Evolutionary conservation across 768 basidiomycete species (phyloP).

Genomic region (Rhizopogon vinicolor): DNA sequence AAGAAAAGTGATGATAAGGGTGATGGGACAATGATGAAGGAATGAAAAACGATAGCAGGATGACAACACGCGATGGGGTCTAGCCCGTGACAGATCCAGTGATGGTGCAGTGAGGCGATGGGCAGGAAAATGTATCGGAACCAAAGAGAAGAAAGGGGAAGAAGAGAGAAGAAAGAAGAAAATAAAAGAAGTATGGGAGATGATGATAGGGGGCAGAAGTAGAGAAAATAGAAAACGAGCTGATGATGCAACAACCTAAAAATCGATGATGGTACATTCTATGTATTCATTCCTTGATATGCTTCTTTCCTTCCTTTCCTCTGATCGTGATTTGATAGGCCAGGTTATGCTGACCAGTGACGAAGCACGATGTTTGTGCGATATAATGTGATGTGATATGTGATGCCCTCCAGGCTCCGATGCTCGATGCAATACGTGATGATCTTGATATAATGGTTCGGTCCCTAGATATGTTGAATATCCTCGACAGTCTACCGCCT

Average conservation of each 20-base stretch:
- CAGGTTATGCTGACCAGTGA: slow-evolving; percentile 4
- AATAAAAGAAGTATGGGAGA: slow-evolving; percentile 7
- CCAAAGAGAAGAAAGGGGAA: not conserved
- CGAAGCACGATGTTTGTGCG: not conserved
- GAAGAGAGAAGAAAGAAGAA: slow-evolving; percentile 7
- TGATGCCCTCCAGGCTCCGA: slow-evolving; percentile 12
- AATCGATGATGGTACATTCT: slow-evolving; percentile 3
- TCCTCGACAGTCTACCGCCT: slow-evolving; percentile 20
- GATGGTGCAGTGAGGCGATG: not conserved
- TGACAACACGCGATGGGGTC: slow-evolving; percentile 6
- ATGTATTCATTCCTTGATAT: not conserved
- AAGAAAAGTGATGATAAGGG: not conserved
- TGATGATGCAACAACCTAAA: slow-evolving; percentile 13
- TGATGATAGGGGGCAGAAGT: not conserved
- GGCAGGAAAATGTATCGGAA: not conserved
- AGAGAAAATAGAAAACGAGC: slow-evolving; percentile 1
- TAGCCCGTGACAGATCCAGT: slow-evolving; percentile 17
- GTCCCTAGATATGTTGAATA: slow-evolving; percentile 1
- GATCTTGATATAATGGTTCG: slow-evolving; percentile 4
- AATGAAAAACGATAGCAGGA: slow-evolving; percentile 15
- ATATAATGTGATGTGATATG: slow-evolving; percentile 7
- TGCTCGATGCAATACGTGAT: slow-evolving; percentile 11
- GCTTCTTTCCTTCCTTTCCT: not conserved
- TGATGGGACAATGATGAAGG: slow-evolving; percentile 2
- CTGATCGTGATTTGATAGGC: not conserved